phyloP scores from a whole-genome alignment of 495 filamentous ascomycete genomes.

The Aspergillus leporis region DNA sequence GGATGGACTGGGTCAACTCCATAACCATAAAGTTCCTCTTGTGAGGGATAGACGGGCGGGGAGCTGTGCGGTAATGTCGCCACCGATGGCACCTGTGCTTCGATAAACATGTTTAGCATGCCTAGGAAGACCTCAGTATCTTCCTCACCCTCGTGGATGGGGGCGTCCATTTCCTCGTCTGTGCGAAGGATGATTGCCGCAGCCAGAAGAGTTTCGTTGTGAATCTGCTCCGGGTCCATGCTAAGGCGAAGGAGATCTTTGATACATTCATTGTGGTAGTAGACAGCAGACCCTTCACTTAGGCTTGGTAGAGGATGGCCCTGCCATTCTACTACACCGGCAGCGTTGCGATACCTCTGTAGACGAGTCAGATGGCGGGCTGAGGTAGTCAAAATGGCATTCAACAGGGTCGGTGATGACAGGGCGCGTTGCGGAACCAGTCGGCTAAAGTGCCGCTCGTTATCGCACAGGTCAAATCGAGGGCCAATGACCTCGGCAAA shows the following conservation, averaged over 20 bases:
- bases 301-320: conserved; percentile 5
- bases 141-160: conserved; percentile 2
- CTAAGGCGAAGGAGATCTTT: not conserved
- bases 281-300: conserved; percentile 3
- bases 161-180: conserved; percentile 13
- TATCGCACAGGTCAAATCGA: conserved; percentile 13
- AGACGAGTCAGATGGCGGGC: conserved; percentile 10
- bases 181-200: conserved; percentile 12
- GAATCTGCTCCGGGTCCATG: conserved; percentile 12
- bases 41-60: not conserved
- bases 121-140: conserved; percentile 12
- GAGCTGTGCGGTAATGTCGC: conserved; percentile 1
- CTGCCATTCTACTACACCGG: conserved; percentile 10
- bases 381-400: conserved; percentile 7
- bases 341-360: conserved; percentile 4
- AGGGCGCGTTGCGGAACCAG: conserved; percentile 8
- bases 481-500: conserved; percentile 7
- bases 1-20: not conserved
- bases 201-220: conserved; percentile 11
- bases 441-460: conserved; percentile 8
- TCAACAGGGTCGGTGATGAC: not conserved
- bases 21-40: not conserved
- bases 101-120: conserved; percentile 8
- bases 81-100: not conserved
- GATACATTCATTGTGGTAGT: conserved; percentile 12